Evolutionary conservation across 371 early-diverging fungal genomes (phyloP).

Genomic region (Mortierella sp.): DNA sequence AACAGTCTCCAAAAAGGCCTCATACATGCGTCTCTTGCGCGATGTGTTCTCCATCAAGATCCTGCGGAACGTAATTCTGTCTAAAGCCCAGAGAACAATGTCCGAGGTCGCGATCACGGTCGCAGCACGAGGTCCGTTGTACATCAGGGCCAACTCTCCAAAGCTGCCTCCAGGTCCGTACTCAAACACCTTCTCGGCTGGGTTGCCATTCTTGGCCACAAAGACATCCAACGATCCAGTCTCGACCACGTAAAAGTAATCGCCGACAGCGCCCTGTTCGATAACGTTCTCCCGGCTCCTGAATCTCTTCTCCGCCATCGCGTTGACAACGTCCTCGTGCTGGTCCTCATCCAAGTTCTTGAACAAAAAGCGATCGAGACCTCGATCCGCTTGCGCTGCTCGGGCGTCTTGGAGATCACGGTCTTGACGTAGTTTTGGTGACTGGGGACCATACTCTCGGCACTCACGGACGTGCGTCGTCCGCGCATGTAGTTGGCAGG

Average conservation of each 20-base stretch:
- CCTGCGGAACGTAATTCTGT: slow-evolving; percentile 94
- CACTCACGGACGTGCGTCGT: slow-evolving; percentile 95
- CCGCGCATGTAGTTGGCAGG: slow-evolving; percentile 73
- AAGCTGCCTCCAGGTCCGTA: slow-evolving; percentile 91
- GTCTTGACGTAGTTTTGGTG: slow-evolving; percentile 84
- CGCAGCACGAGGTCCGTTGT: slow-evolving; percentile 97
- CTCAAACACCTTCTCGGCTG: slow-evolving; percentile 79
- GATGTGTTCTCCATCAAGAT: slow-evolving; percentile 96
- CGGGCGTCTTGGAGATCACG: slow-evolving; percentile 88
- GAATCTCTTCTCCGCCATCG: slow-evolving; percentile 96
- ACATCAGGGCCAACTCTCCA: slow-evolving; percentile 98
- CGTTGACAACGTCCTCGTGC: slow-evolving; percentile 94
- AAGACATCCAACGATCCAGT: slow-evolving; percentile 94
- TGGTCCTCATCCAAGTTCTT: slow-evolving; percentile 95
- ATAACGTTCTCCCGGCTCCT: slow-evolving; percentile 84
- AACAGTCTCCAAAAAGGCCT: slow-evolving; percentile 92
- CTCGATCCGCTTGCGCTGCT: slow-evolving; percentile 87
- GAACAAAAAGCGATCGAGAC: slow-evolving; percentile 91
- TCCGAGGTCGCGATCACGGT: slow-evolving; percentile 90
- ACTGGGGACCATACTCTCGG: slow-evolving; percentile 96
- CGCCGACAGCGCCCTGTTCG: slow-evolving; percentile 96
- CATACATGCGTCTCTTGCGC: slow-evolving; percentile 93
- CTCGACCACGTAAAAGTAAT: slow-evolving; percentile 98
- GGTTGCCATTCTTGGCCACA: slow-evolving; percentile 73
- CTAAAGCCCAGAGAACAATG: slow-evolving; percentile 94